These are phyloP conservation scores for Melampsora americana DNA, from an alignment of 1,284 basidiomycete species.

Conservation along the genomic window DNA sequence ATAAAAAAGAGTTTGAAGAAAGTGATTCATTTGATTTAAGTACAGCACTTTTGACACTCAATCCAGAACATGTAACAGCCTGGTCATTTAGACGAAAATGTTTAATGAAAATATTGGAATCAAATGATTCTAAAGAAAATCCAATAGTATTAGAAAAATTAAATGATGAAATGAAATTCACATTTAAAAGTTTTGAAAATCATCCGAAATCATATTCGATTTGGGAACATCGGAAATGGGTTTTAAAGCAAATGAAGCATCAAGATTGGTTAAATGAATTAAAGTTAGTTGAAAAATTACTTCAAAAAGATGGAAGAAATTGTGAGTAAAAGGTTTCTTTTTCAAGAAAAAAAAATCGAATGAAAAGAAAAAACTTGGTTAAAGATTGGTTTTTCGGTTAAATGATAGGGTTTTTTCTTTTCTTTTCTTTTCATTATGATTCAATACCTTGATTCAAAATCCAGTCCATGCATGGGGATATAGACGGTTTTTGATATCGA, in stretches of 20 bases:
- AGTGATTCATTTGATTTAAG: slow-evolving; percentile 18
- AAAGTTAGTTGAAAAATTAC: slow-evolving; percentile 79
- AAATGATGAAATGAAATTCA: slow-evolving; percentile 71
- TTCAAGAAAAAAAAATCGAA: no score
- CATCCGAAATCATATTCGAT: slow-evolving; percentile 95
- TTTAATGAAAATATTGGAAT: slow-evolving; percentile 1
- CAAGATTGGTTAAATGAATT: slow-evolving; percentile 80
- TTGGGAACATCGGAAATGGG: slow-evolving; percentile 94
- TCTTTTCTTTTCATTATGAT: neutral
- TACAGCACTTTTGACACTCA: slow-evolving; percentile 19
- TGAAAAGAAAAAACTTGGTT: neutral
- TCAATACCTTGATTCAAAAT: neutral
- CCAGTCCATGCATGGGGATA: slow-evolving; percentile 90
- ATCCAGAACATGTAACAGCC: slow-evolving; percentile 36
- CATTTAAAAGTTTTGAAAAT: slow-evolving; percentile 70
- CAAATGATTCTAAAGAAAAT: neutral
- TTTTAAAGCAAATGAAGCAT: slow-evolving; percentile 71
- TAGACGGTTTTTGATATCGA: slow-evolving; percentile 72
- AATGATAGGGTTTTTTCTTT: neutral
- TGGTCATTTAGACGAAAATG: slow-evolving; percentile 40
- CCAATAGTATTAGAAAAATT: neutral
- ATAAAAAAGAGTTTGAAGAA: slow-evolving; percentile 7
- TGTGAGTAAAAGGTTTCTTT: slow-evolving; percentile 65
- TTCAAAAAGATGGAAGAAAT: slow-evolving; percentile 80
- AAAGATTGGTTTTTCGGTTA: no score